A percentile compares a stretch with the other conserved stretches of the same genome.
phyloP scores from a whole-genome alignment of 2,329 filamentous ascomycete species.

The Ceratocystis cubensis region DNA sequence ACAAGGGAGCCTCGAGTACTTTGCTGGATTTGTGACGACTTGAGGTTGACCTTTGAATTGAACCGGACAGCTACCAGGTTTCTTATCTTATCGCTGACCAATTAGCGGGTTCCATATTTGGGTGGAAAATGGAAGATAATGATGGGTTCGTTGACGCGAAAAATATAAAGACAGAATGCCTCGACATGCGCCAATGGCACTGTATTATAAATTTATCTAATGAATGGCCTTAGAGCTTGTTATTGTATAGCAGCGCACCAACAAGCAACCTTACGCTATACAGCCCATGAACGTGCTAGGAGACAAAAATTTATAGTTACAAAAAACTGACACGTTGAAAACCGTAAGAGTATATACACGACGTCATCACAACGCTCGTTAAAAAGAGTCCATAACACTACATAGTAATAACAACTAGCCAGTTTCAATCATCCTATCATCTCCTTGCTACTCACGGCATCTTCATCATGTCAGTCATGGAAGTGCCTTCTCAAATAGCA shows the following conservation, averaged over 20 bases:
- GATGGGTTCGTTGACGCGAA: too few relatives aligned
- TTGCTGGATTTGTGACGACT: neutral
- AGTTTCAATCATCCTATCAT: neutral
- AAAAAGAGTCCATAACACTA: constrained; percentile 1
- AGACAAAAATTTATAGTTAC: neutral
- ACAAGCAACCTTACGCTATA: neutral
- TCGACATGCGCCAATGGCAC: too few relatives aligned
- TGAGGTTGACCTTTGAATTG: neutral
- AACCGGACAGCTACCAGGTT: neutral
- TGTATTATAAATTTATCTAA: neutral
- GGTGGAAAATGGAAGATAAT: neutral
- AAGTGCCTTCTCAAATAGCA: neutral
- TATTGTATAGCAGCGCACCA: neutral
- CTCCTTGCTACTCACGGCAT: neutral
- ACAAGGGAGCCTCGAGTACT: neutral
- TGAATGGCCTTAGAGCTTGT: neutral
- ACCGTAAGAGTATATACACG: neutral
- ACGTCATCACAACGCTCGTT: neutral
- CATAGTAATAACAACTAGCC: neutral
- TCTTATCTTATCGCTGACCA: constrained; percentile 9
- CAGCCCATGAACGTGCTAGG: too few relatives aligned
- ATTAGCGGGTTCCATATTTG: neutral
- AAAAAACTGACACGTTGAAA: neutral
- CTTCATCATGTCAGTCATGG: neutral
- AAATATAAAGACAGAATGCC: too few relatives aligned